Base-by-base conservation (phyloP, 2,329 filamentous ascomycete species). In the Aureobasidium vineae region DNA sequence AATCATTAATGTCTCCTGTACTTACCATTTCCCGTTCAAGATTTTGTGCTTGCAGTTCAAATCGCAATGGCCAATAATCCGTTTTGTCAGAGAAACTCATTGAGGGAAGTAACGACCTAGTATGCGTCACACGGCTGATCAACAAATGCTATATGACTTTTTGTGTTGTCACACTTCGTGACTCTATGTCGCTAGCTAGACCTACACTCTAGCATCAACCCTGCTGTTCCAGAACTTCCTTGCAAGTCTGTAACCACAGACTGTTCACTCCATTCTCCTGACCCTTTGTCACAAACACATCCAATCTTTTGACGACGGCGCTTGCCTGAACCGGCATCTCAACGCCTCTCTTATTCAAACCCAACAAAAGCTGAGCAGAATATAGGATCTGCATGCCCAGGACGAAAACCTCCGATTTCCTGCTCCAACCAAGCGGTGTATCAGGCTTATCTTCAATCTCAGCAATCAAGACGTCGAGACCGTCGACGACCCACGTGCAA, bases 381-480 rank as follows among this genome's bases (percentile, higher is more conserved):
- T 77, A 78, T 6, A 84, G 66, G 0, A 84, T 73, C 23, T 77
- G 72, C 68, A 83, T 71, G 0, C 84, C 85, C 49, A 90, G 77
- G 2, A 83, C 82, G 74, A 92, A 94, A 0, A 88, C 85, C 36
- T 87, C 85, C 0, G 87, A 82, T 66, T 88, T 87, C 1, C 88
- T 88, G 1, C 85, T 84, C 87, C 89, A 92, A 7, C 91, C 90
- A 40, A 96, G 77, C 10, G 89, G 82, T 0, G 89, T 88, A 72
- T 92, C 90, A 1, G 74, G 73, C 23, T 81, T 76, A 0, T 69
- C 69, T 2, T 72, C 70, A 21, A 76, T 70, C 0, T 77, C 73
- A 1, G 71, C 53, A 0, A 72, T 75, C 15, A 90, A 74, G 0
- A 77, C 71, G 31, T 72, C 67, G 8, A 90, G 72, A 0, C 85